phyloP scores from a whole-genome alignment of 1,284 basidiomycete species.

The Trametes pubescens region DNA sequence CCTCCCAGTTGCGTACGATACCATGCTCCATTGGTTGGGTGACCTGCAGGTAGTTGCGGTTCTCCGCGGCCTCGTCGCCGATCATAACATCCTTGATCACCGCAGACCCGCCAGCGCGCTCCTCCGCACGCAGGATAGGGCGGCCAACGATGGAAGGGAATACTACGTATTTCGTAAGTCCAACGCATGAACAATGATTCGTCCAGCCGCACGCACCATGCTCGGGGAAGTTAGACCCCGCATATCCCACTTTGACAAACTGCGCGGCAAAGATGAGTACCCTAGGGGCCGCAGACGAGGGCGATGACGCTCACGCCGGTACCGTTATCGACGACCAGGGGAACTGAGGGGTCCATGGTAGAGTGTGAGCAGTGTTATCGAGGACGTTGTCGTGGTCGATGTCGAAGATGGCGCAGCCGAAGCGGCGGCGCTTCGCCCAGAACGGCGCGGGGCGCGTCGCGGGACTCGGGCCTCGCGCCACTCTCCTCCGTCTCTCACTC shows the following conservation, averaged over 20 bases:
- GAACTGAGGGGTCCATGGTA: constrained; percentile 70
- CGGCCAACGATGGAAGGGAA: constrained; percentile 97
- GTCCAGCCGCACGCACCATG: constrained; percentile 68
- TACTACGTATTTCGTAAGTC: constrained; percentile 56
- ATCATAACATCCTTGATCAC: constrained; percentile 98
- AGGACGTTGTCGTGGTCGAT: constrained; percentile 28
- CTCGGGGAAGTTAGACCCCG: constrained; percentile 98
- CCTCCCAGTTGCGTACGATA: constrained; percentile 98
- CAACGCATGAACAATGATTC: not conserved
- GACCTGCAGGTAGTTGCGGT: constrained; percentile 95
- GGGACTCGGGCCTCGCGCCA: constrained; percentile 13
- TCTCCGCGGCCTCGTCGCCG: constrained; percentile 94
- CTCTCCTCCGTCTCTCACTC: constrained; percentile 14
- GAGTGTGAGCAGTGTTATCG: constrained; percentile 13
- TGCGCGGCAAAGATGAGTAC: constrained; percentile 45
- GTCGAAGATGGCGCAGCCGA: constrained; percentile 26
- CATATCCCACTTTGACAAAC: constrained; percentile 99
- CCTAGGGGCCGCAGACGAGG: constrained; percentile 5
- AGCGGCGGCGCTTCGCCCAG: constrained; percentile 9
- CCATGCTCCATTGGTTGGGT: constrained; percentile 99
- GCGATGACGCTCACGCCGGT: constrained; percentile 80
- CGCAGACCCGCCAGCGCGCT: constrained; percentile 79
- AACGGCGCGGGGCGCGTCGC: constrained; percentile 21
- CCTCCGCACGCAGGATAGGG: constrained; percentile 97
- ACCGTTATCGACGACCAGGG: constrained; percentile 96